Evolutionary conservation across 768 basidiomycete genomes (phyloP).

Genomic region (Leccinum rimulosum): DNA sequence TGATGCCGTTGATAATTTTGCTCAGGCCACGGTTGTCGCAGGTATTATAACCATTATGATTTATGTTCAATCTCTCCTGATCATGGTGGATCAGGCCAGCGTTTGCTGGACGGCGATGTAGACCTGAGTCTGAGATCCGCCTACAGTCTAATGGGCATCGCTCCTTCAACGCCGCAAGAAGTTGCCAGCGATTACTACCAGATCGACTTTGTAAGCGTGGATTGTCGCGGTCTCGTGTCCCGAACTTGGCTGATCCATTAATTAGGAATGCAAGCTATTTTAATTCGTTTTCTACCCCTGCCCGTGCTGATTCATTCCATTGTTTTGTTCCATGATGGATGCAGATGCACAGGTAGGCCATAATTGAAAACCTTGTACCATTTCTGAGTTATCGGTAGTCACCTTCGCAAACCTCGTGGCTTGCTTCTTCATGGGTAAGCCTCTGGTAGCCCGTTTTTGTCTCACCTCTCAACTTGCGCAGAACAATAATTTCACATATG

Average conservation of each 20-base stretch:
- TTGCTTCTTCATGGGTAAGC: constrained; percentile 62
- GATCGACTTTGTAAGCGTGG: constrained; percentile 35
- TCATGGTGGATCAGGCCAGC: constrained; percentile 7
- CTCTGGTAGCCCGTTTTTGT: neutral
- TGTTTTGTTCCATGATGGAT: neutral
- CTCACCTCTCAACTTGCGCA: constrained; percentile 20
- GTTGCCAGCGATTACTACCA: constrained; percentile 57
- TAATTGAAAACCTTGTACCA: neutral
- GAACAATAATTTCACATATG: constrained; percentile 63
- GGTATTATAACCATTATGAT: constrained; percentile 32
- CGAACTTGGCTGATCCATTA: constrained; percentile 3
- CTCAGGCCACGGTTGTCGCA: constrained; percentile 40
- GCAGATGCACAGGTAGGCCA: constrained; percentile 28
- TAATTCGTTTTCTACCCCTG: neutral
- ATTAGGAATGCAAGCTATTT: constrained; percentile 29
- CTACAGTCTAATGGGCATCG: constrained; percentile 49
- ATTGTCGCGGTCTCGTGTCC: neutral
- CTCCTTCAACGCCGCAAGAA: constrained; percentile 44
- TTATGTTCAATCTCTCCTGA: constrained; percentile 41
- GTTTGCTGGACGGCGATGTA: constrained; percentile 32
- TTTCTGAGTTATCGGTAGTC: constrained; percentile 42
- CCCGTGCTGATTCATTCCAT: constrained; percentile 1
- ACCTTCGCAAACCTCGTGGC: constrained; percentile 61
- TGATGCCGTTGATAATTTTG: constrained; percentile 39
- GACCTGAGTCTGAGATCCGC: constrained; percentile 55